Conservation (phyloP, 257 asterid species). For the Solanum bulbocastanum region DNA sequence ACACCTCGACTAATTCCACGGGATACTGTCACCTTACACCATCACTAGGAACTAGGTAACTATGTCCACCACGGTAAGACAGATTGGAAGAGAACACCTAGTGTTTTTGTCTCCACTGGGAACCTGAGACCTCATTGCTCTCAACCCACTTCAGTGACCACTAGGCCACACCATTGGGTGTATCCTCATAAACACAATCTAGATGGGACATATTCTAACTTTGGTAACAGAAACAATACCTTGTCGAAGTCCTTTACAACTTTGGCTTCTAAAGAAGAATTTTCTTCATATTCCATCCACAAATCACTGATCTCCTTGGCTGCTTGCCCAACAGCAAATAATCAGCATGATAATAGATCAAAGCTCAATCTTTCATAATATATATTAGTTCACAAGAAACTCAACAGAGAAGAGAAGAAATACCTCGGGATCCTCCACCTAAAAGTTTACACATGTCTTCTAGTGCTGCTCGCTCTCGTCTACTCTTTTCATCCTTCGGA, state of each 20-base stretch:
- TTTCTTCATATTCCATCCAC: conserved; percentile 92
- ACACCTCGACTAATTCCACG: background rate
- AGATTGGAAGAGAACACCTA: background rate
- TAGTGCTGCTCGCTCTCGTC: conserved; percentile 74
- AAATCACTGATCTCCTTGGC: conserved; percentile 83
- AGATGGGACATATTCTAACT: background rate
- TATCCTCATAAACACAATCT: background rate
- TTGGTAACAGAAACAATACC: conserved; percentile 24
- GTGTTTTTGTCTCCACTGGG: background rate
- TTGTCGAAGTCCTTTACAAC: conserved; percentile 93
- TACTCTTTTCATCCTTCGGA: conserved; percentile 80
- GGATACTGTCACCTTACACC: background rate
- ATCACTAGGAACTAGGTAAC: background rate
- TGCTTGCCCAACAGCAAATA: conserved; percentile 12
- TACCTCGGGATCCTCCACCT: conserved; percentile 90
- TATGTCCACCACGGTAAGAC: background rate
- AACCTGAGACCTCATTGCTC: background rate
- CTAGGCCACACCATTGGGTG: background rate
- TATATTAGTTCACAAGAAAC: background rate
- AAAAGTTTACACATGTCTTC: conserved; percentile 79
- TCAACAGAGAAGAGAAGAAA: background rate
- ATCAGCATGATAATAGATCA: conserved; percentile 11
- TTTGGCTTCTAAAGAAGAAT: conserved; percentile 84
- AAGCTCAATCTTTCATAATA: background rate
- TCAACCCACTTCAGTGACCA: background rate